Conservation (phyloP, 2,329 filamentous ascomycete species). For the Ophiostoma australiae region DNA sequence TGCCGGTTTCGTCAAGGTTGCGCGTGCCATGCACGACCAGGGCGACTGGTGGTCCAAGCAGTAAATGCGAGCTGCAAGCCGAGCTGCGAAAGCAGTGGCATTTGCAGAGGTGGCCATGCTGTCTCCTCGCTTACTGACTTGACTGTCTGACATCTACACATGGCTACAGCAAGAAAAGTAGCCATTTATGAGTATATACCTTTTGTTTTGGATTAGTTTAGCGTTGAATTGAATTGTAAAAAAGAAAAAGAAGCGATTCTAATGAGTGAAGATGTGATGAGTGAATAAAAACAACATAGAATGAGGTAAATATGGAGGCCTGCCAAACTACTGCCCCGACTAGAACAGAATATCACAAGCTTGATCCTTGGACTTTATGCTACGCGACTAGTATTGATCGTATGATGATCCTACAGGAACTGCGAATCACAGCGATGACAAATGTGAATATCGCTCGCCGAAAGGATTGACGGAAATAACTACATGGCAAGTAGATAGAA, state of each 20-base stretch:
- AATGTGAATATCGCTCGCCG: not conserved
- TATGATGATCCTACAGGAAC: too few species aligned
- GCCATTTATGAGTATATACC: conserved; percentile 14
- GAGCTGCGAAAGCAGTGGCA: not conserved
- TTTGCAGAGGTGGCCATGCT: not conserved
- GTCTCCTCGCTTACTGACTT: too few species aligned
- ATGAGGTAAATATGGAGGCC: too few species aligned
- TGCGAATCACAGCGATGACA: too few species aligned
- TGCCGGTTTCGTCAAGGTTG: conserved; percentile 96
- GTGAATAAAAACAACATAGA: not conserved
- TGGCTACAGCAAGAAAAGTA: conserved; percentile 11
- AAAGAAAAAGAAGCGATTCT: not conserved
- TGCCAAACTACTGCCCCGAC: not conserved
- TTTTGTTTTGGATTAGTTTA: conserved; percentile 12
- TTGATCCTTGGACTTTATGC: not conserved
- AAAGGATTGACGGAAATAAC: too few species aligned
- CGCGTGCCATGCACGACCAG: conserved; percentile 88
- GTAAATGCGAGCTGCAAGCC: conserved; percentile 16
- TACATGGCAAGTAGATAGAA: not conserved
- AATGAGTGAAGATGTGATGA: not conserved
- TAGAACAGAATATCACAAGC: not conserved
- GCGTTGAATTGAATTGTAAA: not conserved
- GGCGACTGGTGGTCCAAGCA: conserved; percentile 74
- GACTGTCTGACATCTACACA: not conserved
- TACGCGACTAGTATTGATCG: not conserved